phyloP scores from a whole-genome alignment of 2,329 filamentous ascomycete genomes.

The Raffaelea albimanens region DNA sequence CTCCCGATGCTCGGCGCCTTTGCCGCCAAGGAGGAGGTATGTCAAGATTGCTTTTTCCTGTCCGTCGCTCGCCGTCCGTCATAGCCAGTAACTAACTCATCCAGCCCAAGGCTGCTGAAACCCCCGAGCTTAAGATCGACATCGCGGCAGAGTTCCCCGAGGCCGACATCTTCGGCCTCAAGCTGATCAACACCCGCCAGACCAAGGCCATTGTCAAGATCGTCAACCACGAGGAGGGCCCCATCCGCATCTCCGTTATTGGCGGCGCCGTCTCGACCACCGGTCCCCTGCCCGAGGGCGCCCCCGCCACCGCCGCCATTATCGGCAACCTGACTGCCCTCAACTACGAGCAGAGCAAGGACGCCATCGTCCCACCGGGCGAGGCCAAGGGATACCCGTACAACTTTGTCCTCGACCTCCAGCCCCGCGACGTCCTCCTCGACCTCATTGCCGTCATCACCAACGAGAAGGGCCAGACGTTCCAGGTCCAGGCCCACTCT shows the following conservation, averaged over 20 bases:
- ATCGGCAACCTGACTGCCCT: constrained; percentile 78
- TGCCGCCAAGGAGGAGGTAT: constrained; percentile 51
- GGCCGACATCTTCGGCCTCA: constrained; percentile 84
- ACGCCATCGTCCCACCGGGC: constrained; percentile 41
- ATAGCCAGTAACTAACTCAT: background rate
- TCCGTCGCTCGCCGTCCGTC: too few species aligned
- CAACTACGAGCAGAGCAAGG: constrained; percentile 64
- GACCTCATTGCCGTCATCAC: constrained; percentile 64
- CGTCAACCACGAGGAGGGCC: constrained; percentile 69
- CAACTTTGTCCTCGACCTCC: constrained; percentile 81
- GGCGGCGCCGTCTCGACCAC: constrained; percentile 61
- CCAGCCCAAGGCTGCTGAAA: constrained; percentile 12
- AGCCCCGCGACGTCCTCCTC: constrained; percentile 79
- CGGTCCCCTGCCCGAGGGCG: constrained; percentile 39
- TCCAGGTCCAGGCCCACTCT: constrained; percentile 72
- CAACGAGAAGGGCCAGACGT: constrained; percentile 56
- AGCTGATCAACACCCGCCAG: constrained; percentile 85
- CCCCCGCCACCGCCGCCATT: constrained; percentile 42
- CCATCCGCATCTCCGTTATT: constrained; percentile 67
- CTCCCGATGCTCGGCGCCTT: constrained; percentile 57
- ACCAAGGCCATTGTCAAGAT: constrained; percentile 77
- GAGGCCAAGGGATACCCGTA: constrained; percentile 70
- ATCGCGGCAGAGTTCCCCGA: constrained; percentile 55
- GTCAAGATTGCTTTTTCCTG: constrained; percentile 20
- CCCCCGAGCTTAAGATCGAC: constrained; percentile 50